A percentile compares a stretch with the other conserved stretches of the same genome.
Conservation (phyloP, 140 eudicot species). For the Erigeron philadelphicus region DNA sequence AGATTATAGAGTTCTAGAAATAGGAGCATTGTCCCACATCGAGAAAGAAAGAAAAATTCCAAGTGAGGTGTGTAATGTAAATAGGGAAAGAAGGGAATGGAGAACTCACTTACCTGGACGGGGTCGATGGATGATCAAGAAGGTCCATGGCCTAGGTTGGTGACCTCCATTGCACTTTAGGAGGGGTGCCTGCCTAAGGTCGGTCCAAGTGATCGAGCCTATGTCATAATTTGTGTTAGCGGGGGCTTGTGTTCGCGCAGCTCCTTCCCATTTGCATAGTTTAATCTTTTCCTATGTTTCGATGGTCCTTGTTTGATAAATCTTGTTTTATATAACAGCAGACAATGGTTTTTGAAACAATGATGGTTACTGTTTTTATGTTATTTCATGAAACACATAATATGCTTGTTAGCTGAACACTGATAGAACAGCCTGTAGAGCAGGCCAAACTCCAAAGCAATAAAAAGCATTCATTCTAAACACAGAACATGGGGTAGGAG, state of each 20-base stretch:
- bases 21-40: neutral
- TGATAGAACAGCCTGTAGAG: too few species aligned
- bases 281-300: neutral
- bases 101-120: constrained; percentile 1
- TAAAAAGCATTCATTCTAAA: too few species aligned
- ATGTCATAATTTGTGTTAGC: constrained; percentile 5
- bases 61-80: neutral
- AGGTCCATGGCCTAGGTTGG: constrained; percentile 14
- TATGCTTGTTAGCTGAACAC: too few species aligned
- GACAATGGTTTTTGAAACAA: too few species aligned
- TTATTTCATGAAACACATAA: too few species aligned
- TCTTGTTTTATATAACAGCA: too few species aligned
- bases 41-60: neutral
- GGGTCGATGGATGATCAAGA: constrained; percentile 5
- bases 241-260: neutral
- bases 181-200: constrained; percentile 11
- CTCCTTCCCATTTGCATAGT: neutral
- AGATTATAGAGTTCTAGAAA: too few species aligned
- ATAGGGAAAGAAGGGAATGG: neutral
- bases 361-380: too few species aligned
- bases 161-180: constrained; percentile 1
- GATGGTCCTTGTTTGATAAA: too few species aligned
- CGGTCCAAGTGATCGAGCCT: constrained; percentile 1
- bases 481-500: too few species aligned
- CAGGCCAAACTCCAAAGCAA: too few species aligned